Base-by-base conservation (phyloP, 306 rosid genomes). In the Quercus wislizeni region DNA sequence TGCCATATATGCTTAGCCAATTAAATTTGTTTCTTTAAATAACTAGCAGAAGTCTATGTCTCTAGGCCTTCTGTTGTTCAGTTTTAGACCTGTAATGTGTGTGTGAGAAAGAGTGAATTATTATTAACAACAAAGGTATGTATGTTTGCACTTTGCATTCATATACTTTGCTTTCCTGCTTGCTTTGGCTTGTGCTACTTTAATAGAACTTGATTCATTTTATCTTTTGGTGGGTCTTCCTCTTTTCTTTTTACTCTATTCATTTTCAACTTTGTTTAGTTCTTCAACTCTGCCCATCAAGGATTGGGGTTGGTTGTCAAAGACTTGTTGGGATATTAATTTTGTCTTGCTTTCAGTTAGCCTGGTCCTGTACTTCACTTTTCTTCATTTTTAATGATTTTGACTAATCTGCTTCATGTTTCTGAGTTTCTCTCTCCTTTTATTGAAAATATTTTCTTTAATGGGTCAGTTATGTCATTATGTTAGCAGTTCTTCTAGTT, bases 1-100 rank as follows among this genome's bases (percentile, higher is more conserved):
- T 82, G 78, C 78, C 71, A 73, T 82, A 61, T 86, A 58, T 67
- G 83, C 85, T 57, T 62, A 59, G 84, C 91, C 92, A 85, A 87
- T 87, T 84, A 85, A 81, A 87, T 81, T 81, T 54, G 69, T 83
- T 81, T 87, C 87, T 81, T 82, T 88, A 81, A 83, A 84, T 86
- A 85, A 83, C 88, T 79, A 82, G 83, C 87, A 87, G 83, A 75
- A 79, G 89, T 83, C 89, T 87, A 83, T 84, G 87, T 75, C 90
- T 75, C 71, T 82, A 88, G 88, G 79, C 79, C 57, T 88, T 82
- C 82, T 81, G 92, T 79, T 76, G 83, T 82, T 74, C 89, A 71
- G 87, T 81, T 79, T 76, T 88, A 87, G 91, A 74, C 87, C 90
- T 81, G 74, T 82, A 71, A 73, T 55, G 70, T 71, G 54, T 23